Evolutionary conservation across 495 filamentous ascomycete genomes (phyloP).

Genomic region (Talaromyces ruber): DNA sequence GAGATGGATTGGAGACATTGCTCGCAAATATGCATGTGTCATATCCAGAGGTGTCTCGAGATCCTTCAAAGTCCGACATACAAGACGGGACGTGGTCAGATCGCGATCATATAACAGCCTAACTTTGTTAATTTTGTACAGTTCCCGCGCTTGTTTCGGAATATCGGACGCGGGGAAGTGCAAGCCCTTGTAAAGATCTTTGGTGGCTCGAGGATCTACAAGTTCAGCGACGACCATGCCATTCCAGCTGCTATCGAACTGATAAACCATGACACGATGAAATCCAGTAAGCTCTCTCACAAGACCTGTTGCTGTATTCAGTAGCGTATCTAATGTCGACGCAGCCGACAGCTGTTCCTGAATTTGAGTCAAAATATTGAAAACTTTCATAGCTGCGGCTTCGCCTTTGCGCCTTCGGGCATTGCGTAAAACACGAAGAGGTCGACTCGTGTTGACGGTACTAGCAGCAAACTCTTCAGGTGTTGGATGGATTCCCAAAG

Average conservation of each 20-base stretch:
- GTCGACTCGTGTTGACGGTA: slow-evolving; percentile 52
- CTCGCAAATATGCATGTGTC: slow-evolving; percentile 76
- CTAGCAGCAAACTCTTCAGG: slow-evolving; percentile 64
- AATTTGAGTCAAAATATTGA: slow-evolving; percentile 84
- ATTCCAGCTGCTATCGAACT: slow-evolving; percentile 60
- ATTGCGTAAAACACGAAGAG: slow-evolving; percentile 70
- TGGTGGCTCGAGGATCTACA: slow-evolving; percentile 69
- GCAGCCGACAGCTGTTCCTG: slow-evolving; percentile 71
- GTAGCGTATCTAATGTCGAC: slow-evolving; percentile 48
- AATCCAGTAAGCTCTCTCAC: slow-evolving; percentile 88
- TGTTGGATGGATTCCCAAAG: slow-evolving; percentile 58
- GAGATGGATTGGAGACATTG: slow-evolving; percentile 84
- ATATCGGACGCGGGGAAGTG: slow-evolving; percentile 92
- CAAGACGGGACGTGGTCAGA: slow-evolving; percentile 56
- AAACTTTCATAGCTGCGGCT: slow-evolving; percentile 86
- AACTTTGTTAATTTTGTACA: slow-evolving; percentile 58
- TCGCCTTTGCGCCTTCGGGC: slow-evolving; percentile 72
- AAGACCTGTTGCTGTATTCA: slow-evolving; percentile 28
- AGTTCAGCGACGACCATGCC: slow-evolving; percentile 75
- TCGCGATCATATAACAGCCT: slow-evolving; percentile 31
- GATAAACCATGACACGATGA: slow-evolving; percentile 89
- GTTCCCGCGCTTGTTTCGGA: slow-evolving; percentile 60
- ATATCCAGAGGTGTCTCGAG: slow-evolving; percentile 74
- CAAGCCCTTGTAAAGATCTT: slow-evolving; percentile 81
- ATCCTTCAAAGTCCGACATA: slow-evolving; percentile 72